Conservation (phyloP, 495 filamentous ascomycete species). For the Hypoxylon subgilvum region DNA sequence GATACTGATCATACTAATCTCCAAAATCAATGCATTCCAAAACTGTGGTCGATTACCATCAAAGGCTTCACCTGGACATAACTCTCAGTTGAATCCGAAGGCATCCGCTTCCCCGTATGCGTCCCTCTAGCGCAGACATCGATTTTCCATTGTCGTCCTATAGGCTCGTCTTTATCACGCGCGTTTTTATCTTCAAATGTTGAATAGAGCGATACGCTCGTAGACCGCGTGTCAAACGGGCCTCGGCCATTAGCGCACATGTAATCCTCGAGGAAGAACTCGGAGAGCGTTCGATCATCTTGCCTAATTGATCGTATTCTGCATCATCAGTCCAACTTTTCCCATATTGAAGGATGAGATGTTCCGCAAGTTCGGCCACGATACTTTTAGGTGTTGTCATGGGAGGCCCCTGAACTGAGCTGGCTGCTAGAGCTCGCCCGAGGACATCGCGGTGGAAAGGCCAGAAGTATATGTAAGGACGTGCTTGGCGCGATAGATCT, state of each 20-base stretch:
- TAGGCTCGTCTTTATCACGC: conserved; percentile 22
- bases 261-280: conserved; percentile 38
- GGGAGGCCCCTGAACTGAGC: conserved; percentile 28
- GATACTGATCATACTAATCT: too few species aligned
- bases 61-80: conserved; percentile 34
- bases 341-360: conserved; percentile 46
- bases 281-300: conserved; percentile 37
- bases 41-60: too few species aligned
- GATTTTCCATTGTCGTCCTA: conserved; percentile 28
- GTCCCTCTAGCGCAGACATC: conserved; percentile 26
- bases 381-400: conserved; percentile 22
- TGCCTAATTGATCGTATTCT: conserved; percentile 43
- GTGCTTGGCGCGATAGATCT: conserved; percentile 24
- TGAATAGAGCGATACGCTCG: conserved; percentile 42
- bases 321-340: conserved; percentile 42
- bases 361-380: conserved; percentile 44
- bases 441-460: conserved; percentile 17
- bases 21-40: too few species aligned
- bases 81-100: conserved; percentile 31
- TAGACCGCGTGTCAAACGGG: conserved; percentile 29
- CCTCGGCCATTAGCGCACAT: conserved; percentile 36
- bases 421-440: conserved; percentile 28
- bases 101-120: too few species aligned
- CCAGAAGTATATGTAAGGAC: conserved; percentile 37
- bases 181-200: conserved; percentile 39